Conservation (phyloP, 306 rosid genomes). For the Lablab purpureus region DNA sequence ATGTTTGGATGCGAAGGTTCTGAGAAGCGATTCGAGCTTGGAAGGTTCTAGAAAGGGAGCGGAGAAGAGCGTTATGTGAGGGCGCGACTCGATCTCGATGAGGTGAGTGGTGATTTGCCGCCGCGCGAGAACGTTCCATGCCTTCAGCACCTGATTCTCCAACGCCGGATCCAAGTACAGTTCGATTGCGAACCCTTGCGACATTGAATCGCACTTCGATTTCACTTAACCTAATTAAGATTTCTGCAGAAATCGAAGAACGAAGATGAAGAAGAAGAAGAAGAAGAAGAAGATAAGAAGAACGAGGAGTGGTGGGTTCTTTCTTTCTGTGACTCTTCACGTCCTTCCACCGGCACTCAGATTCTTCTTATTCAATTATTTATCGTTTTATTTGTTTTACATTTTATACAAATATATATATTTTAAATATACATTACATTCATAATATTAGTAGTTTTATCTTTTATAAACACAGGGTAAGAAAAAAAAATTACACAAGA, state of each 20-base stretch:
- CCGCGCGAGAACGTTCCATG: conserved; percentile 95
- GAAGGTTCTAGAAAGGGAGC: conserved; percentile 63
- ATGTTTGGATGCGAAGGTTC: conserved; percentile 63
- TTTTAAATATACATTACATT: too few relatives aligned
- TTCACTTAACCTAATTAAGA: background rate
- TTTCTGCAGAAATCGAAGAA: too few relatives aligned
- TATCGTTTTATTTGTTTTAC: too few relatives aligned
- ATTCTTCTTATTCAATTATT: too few relatives aligned
- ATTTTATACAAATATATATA: too few relatives aligned
- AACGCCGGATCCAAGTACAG: conserved; percentile 93
- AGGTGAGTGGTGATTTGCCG: conserved; percentile 89
- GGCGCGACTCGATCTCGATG: conserved; percentile 91
- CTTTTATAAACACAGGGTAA: too few relatives aligned
- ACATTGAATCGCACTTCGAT: conserved; percentile 47
- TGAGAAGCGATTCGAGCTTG: conserved; percentile 63
- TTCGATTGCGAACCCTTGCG: conserved; percentile 88
- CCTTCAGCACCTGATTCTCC: conserved; percentile 92
- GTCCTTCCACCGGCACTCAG: background rate
- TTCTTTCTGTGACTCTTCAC: background rate
- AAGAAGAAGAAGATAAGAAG: background rate
- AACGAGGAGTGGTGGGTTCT: too few relatives aligned
- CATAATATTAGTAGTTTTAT: too few relatives aligned
- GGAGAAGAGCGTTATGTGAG: conserved; percentile 95
- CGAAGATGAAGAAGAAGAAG: too few relatives aligned
- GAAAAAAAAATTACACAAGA: too few relatives aligned